Evolutionary conservation across 169 alveolate genomes (phyloP), one percentile per base, ranked within the genome.

Genomic region (Plasmodium reichenowi): DNA sequence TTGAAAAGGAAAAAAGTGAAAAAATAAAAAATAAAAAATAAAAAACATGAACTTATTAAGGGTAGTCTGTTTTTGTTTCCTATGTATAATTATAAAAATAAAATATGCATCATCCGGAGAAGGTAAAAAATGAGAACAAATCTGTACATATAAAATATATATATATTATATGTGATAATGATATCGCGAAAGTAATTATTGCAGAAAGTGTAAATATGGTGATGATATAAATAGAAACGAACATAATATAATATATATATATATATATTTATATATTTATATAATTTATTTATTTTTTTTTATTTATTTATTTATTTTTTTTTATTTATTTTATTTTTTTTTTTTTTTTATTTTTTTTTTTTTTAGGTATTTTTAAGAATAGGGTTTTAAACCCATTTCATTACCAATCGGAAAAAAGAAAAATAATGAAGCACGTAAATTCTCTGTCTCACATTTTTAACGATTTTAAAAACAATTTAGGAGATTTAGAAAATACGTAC

Each of bases 351-450:
- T 32, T 43, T 24, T 50, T 17, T 12, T 52, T 22, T 26, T 1
- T 8, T 20, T 15, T 26, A 80, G 89, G 80, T 13, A 67, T 43
- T 6, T 80, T 80, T 29, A 66, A 38, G 26, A 52, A 59, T 26
- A 76, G 83, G 3, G 78, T 67, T 12, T 32, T 80, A 72, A 80
- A 80, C 52, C 89, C 89, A 3, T 80, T 80, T 71, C 83, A 80
- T 0, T 56, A 80, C 47, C 5, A 80, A 8, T 12, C 32, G 26
- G 72, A 80, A n/a, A 80, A 80, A 47, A 58, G 29, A 20, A 22
- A 64, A 10, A 80, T 80, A 10, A 80, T 66, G 80, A 66, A 80
- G 4, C 60, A 80, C 47, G 78, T 80, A 43, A 29, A 48, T 1
- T 38, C 80, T 22, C 38, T 80, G 3, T 38, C 60, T 6, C 26